Evolutionary conservation across 768 basidiomycete genomes (phyloP).

Genomic region (Suillus occidentalis): DNA sequence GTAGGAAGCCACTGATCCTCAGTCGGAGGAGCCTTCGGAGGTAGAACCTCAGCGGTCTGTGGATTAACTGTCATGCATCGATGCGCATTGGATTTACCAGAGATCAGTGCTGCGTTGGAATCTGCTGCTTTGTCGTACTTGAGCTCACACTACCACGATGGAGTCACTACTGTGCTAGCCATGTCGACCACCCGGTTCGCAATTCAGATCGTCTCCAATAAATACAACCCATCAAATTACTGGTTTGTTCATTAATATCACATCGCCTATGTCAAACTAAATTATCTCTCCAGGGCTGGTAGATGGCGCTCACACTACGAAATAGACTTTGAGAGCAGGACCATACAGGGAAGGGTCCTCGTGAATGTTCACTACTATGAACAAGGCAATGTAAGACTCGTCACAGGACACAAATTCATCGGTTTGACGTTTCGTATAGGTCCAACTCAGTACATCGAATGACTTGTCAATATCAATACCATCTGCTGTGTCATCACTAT

Average conservation of each 20-base stretch:
- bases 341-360: conserved; percentile 69
- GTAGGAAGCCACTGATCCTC: conserved; percentile 78
- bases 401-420: neutral
- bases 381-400: conserved; percentile 78
- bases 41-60: conserved; percentile 77
- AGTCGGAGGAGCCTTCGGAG: conserved; percentile 57
- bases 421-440: conserved; percentile 44
- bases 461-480: conserved; percentile 63
- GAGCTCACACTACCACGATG: conserved; percentile 78
- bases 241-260: conserved; percentile 60
- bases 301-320: conserved; percentile 90
- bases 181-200: conserved; percentile 51
- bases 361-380: conserved; percentile 97
- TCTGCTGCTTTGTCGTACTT: conserved; percentile 66
- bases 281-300: conserved; percentile 66
- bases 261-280: neutral
- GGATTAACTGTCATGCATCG: neutral
- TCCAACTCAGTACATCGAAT: conserved; percentile 84
- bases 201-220: conserved; percentile 90
- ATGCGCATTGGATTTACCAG: neutral
- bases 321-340: conserved; percentile 63
- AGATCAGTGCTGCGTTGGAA: conserved; percentile 66
- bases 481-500: conserved; percentile 51
- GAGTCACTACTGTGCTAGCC: conserved; percentile 73
- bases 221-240: conserved; percentile 91